phyloP scores from a whole-genome alignment of 371 early-diverging fungal genomes.

The Mucor plumbeus region DNA sequence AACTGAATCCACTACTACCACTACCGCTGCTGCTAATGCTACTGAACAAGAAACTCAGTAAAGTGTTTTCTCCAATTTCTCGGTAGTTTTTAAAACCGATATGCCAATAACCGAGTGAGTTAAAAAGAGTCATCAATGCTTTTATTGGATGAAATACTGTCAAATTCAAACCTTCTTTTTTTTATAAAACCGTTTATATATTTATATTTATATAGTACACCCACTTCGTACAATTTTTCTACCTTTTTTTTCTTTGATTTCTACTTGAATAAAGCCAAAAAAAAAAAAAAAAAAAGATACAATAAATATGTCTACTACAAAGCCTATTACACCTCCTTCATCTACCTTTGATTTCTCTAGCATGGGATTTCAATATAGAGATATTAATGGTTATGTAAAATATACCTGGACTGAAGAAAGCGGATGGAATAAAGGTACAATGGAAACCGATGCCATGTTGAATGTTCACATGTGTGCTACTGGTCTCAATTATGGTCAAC shows the following conservation, averaged over 20 bases:
- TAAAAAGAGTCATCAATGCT: constrained; percentile 20
- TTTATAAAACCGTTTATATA: neutral
- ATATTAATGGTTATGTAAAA: constrained; percentile 67
- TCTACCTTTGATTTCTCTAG: constrained; percentile 68
- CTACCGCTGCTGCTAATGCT: neutral
- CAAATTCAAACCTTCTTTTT: neutral
- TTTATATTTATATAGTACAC: neutral
- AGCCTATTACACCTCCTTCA: constrained; percentile 35
- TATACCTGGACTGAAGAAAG: constrained; percentile 65
- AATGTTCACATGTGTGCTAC: constrained; percentile 64
- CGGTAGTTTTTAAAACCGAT: constrained; percentile 6
- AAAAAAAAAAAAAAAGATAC: neutral
- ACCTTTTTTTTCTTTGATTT: constrained; percentile 1
- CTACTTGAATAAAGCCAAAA: neutral
- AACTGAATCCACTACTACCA: constrained; percentile 16
- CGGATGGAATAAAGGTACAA: constrained; percentile 69
- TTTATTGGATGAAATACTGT: constrained; percentile 10
- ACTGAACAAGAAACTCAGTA: neutral
- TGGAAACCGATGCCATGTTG: constrained; percentile 55
- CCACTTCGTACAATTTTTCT: neutral
- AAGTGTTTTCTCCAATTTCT: neutral
- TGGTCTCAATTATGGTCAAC: constrained; percentile 77
- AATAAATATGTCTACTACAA: constrained; percentile 14
- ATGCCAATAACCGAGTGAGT: constrained; percentile 7
- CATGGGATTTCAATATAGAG: constrained; percentile 73